phyloP scores from a whole-genome alignment of 805 yeast genomes.

The Yamadazyma insecticola region DNA sequence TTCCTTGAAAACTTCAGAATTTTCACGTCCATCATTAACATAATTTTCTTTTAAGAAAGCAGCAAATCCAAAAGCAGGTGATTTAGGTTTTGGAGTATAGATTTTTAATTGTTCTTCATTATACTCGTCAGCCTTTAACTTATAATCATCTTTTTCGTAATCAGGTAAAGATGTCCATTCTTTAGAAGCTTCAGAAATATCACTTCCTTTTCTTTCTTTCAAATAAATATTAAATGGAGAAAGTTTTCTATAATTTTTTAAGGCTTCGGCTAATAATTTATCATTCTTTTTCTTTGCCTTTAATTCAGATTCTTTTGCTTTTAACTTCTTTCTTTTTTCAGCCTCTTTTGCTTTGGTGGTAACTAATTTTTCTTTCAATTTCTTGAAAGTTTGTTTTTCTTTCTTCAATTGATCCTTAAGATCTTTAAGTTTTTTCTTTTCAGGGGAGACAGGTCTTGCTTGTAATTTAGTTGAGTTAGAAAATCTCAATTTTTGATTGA shows the following conservation, averaged over 20 bases:
- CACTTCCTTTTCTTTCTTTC: slow-evolving; percentile 6
- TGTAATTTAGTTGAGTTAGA: too few species aligned
- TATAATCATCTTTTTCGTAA: slow-evolving; percentile 23
- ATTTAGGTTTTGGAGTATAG: slow-evolving; percentile 30
- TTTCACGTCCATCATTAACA: slow-evolving; percentile 15
- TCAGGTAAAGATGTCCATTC: slow-evolving; percentile 24
- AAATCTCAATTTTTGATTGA: too few species aligned
- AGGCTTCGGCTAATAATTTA: slow-evolving; percentile 6
- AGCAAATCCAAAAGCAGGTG: slow-evolving; percentile 28
- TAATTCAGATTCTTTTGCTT: slow-evolving; percentile 13
- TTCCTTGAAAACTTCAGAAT: slow-evolving; percentile 20
- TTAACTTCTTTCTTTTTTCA: slow-evolving; percentile 15
- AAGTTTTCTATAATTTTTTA: slow-evolving; percentile 6
- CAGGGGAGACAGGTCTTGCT: too few species aligned
- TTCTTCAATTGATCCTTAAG: slow-evolving; percentile 6
- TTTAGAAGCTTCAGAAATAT: slow-evolving; percentile 6
- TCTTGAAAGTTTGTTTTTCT: slow-evolving; percentile 14
- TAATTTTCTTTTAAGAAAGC: slow-evolving; percentile 24
- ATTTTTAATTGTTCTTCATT: slow-evolving; percentile 19
- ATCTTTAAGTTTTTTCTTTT: slow-evolving; percentile 3
- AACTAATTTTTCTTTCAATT: slow-evolving; percentile 14
- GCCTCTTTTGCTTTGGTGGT: slow-evolving; percentile 12
- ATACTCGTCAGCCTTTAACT: slow-evolving; percentile 21
- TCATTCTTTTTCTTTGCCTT: slow-evolving; percentile 15
- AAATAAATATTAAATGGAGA: slow-evolving; percentile 10